A percentile compares a stretch with the other conserved stretches of the same genome.
These are phyloP conservation scores for Herpetospermum pedunculosum DNA, from an alignment of 306 rosid species.

Conservation along the genomic window DNA sequence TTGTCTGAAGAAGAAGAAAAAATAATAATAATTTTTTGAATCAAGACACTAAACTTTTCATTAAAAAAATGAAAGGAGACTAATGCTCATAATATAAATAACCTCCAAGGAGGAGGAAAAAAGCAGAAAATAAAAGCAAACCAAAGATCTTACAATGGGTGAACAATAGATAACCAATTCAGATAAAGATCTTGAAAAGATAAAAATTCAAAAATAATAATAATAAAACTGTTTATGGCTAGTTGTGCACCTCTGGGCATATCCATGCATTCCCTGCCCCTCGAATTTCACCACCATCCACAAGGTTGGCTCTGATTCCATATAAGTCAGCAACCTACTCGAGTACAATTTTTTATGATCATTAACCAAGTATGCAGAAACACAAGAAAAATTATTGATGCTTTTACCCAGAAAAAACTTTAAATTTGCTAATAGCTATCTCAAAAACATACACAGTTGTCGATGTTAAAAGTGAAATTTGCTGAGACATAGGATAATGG, in stretches of 20 bases:
- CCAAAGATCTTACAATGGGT: no score
- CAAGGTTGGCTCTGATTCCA: conserved; percentile 86
- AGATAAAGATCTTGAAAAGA: no score
- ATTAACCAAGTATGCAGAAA: background rate
- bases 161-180: no score
- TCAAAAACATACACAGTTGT: conserved; percentile 65
- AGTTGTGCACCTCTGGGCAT: conserved; percentile 72
- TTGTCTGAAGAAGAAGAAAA: conserved; percentile 3
- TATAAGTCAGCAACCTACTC: conserved; percentile 88
- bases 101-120: no score
- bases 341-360: conserved; percentile 2
- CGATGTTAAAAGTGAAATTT: conserved; percentile 88
- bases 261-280: conserved; percentile 99
- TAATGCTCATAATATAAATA: no score
- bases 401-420: background rate
- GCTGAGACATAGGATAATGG: conserved; percentile 86
- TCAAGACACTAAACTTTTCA: no score
- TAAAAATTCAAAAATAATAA: no score
- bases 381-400: background rate
- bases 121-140: no score
- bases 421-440: background rate
- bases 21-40: no score
- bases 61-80: no score
- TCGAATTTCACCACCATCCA: conserved; percentile 96
- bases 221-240: conserved; percentile 7